phyloP scores from a whole-genome alignment of 345 rosid species.

The Pseudoturritis turrita region DNA sequence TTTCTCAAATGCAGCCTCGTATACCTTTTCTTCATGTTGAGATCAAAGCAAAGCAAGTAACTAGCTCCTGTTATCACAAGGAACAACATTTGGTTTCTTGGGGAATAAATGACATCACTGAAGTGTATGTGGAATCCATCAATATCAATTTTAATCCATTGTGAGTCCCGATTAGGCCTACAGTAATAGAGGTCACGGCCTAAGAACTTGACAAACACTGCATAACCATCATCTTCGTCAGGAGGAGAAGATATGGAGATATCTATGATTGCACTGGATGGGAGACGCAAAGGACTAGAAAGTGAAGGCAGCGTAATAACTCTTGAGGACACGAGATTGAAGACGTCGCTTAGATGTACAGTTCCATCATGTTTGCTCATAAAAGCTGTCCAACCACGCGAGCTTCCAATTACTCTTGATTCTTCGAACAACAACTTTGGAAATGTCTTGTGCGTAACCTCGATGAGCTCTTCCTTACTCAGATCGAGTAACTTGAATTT shows the following conservation, averaged over 20 bases:
- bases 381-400: neutral
- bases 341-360: neutral
- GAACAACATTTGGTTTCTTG: neutral
- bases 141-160: neutral
- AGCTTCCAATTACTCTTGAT: neutral
- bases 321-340: neutral
- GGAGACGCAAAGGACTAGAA: neutral
- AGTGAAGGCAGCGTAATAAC: neutral
- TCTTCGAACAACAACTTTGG: neutral
- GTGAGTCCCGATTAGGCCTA: neutral
- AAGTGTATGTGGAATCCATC: neutral
- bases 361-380: neutral
- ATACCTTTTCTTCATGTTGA: neutral
- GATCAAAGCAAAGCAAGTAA: neutral
- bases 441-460: no score
- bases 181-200: neutral
- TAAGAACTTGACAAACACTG: neutral
- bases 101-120: neutral
- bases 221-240: neutral
- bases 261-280: no score
- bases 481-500: neutral
- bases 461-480: no score
- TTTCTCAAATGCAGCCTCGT: neutral
- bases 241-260: neutral
- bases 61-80: neutral